These are phyloP conservation scores for Colletotrichum plurivorum DNA, from an alignment of 2,329 filamentous ascomycete genomes.

Conservation along the genomic window DNA sequence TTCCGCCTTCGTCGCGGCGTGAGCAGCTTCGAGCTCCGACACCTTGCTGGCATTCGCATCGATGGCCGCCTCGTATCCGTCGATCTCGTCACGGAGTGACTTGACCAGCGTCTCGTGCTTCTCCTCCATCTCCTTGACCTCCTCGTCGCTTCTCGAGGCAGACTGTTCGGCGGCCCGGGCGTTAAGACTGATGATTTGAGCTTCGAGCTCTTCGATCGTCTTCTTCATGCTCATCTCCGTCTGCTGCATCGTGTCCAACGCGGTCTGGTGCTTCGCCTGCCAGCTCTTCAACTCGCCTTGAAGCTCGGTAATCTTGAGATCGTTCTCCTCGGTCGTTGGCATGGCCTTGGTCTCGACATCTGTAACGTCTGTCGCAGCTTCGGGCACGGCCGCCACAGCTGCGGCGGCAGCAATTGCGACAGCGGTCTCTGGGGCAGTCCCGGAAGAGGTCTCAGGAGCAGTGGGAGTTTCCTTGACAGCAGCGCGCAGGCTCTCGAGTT, in stretches of 20 bases:
- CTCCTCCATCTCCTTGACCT: constrained; percentile 63
- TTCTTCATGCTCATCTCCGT: constrained; percentile 81
- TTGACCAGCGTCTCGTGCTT: constrained; percentile 73
- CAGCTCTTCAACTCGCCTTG: constrained; percentile 80
- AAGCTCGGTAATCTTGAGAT: constrained; percentile 74
- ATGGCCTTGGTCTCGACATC: constrained; percentile 49
- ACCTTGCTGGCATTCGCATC: constrained; percentile 78
- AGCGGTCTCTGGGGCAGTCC: constrained; percentile 19
- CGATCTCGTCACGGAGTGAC: constrained; percentile 79
- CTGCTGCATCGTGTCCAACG: constrained; percentile 77
- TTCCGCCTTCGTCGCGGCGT: constrained; percentile 75
- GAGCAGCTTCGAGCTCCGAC: constrained; percentile 80
- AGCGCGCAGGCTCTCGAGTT: constrained; percentile 78
- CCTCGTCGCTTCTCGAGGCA: constrained; percentile 54
- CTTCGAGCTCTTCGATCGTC: constrained; percentile 82
- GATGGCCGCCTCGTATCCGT: constrained; percentile 84
- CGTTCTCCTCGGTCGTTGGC: constrained; percentile 58
- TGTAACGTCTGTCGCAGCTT: constrained; percentile 40
- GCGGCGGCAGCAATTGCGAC: constrained; percentile 32
- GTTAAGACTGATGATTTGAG: constrained; percentile 67
- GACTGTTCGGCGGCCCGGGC: constrained; percentile 62
- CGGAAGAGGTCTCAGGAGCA: constrained; percentile 33
- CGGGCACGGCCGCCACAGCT: constrained; percentile 33
- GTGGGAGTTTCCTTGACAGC: constrained; percentile 53
- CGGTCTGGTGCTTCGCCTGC: constrained; percentile 81